A percentile compares a stretch with the other conserved stretches of the same genome.
phyloP scores from a whole-genome alignment of 139 green algal species.

The Asterochloris erici region DNA sequence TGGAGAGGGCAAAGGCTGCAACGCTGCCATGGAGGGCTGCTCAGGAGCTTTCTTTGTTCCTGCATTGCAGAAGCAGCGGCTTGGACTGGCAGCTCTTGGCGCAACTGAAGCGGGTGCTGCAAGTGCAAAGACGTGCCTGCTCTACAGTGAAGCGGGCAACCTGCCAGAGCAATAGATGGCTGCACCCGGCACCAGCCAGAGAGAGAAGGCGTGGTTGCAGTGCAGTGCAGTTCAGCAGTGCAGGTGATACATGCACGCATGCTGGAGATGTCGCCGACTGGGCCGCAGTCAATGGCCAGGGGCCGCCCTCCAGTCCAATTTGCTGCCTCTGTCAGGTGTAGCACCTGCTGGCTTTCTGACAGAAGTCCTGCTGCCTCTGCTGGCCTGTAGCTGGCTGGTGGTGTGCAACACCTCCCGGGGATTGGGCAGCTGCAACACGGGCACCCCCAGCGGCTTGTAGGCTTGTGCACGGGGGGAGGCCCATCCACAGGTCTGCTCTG shows the following conservation, averaged over 20 bases:
- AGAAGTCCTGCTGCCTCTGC: neutral
- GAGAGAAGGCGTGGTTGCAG: too few species aligned
- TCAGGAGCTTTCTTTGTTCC: too few species aligned
- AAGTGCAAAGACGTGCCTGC: too few species aligned
- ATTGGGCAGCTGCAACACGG: neutral
- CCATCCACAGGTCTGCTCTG: slow-evolving; percentile 9
- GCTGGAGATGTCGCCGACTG: neutral
- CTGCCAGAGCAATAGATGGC: too few species aligned
- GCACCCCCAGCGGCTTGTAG: slow-evolving; percentile 11
- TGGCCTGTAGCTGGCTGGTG: neutral
- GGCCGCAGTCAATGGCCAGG: neutral
- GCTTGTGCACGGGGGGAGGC: neutral
- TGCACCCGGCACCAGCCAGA: too few species aligned
- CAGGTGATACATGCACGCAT: neutral
- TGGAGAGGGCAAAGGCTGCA: too few species aligned
- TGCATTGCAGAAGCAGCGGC: too few species aligned
- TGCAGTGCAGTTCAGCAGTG: too few species aligned
- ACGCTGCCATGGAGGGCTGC: too few species aligned
- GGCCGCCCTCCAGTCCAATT: neutral
- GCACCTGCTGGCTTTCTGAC: neutral
- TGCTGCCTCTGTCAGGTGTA: neutral
- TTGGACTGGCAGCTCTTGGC: too few species aligned
- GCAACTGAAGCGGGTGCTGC: too few species aligned
- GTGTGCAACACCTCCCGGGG: neutral
- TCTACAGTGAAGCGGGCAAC: too few species aligned